Percentiles rank a stretch among this genome's conserved stretches.
phyloP scores from a whole-genome alignment of 2,329 filamentous ascomycete genomes.

The Paraconiothyrium brasiliense region DNA sequence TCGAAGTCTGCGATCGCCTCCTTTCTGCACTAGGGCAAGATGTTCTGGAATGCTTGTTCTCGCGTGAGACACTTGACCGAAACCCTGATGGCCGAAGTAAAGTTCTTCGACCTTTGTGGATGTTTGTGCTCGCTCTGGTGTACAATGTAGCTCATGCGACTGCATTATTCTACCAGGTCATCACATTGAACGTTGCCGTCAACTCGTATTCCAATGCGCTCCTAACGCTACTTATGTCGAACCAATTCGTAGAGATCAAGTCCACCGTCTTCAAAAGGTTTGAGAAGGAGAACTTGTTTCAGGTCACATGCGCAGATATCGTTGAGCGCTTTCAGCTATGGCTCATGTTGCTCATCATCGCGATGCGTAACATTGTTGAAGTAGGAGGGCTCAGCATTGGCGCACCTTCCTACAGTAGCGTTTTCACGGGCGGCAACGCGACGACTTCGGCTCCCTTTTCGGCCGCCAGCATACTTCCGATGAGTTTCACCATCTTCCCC shows the following conservation, averaged over 20 bases:
- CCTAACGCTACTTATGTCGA: constrained; percentile 89
- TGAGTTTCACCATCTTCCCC: constrained; percentile 89
- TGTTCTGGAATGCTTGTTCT: constrained; percentile 94
- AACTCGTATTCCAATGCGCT: constrained; percentile 98
- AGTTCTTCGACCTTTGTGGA: constrained; percentile 84
- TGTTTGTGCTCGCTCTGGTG: constrained; percentile 84
- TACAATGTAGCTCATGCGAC: constrained; percentile 92
- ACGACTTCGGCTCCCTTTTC: constrained; percentile 62
- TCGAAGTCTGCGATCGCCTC: constrained; percentile 90
- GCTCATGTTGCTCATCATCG: constrained; percentile 97
- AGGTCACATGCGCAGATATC: constrained; percentile 94
- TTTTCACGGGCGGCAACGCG: constrained; percentile 56
- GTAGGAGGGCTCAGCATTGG: constrained; percentile 79
- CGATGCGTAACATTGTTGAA: constrained; percentile 94
- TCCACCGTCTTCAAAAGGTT: constrained; percentile 98
- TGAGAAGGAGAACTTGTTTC: constrained; percentile 97
- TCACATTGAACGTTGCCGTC: constrained; percentile 96
- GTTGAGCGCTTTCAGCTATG: constrained; percentile 97
- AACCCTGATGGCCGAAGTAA: constrained; percentile 90
- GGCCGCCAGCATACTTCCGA: constrained; percentile 80
- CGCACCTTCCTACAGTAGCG: constrained; percentile 42
- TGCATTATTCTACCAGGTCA: constrained; percentile 94
- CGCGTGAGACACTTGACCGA: constrained; percentile 87
- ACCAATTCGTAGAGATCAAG: constrained; percentile 99
- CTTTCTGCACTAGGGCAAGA: constrained; percentile 94